Percentiles rank a stretch among this genome's conserved stretches.
phyloP scores from a whole-genome alignment of 352 stramenopile species.

The Phytophthora podocarpi region DNA sequence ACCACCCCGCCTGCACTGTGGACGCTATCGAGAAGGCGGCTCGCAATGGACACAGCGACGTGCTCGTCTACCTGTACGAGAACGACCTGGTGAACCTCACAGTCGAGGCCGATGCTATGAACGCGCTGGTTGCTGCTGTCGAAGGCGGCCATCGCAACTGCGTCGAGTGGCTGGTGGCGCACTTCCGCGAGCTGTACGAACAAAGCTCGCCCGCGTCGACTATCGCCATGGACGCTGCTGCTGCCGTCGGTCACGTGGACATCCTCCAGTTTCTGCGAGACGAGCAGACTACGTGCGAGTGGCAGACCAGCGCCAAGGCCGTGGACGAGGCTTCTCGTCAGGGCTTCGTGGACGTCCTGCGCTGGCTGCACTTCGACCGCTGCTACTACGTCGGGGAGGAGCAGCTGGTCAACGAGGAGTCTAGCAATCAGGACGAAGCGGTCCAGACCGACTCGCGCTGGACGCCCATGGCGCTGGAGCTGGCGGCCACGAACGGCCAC shows the following conservation, averaged over 20 bases:
- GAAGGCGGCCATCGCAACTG: slow-evolving; percentile 55
- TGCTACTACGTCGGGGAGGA: slow-evolving; percentile 27
- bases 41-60: slow-evolving; percentile 63
- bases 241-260: slow-evolving; percentile 52
- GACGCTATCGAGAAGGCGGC: slow-evolving; percentile 71
- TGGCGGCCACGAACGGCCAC: slow-evolving; percentile 68
- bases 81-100: slow-evolving; percentile 59
- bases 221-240: slow-evolving; percentile 58
- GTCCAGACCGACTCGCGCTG: slow-evolving; percentile 31
- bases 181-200: slow-evolving; percentile 50
- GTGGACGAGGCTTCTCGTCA: slow-evolving; percentile 62
- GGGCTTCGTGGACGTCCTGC: slow-evolving; percentile 53
- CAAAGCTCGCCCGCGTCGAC: slow-evolving; percentile 36
- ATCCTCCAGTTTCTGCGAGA: slow-evolving; percentile 61
- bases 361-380: slow-evolving; percentile 55
- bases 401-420: slow-evolving; percentile 19
- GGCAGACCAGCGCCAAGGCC: slow-evolving; percentile 60
- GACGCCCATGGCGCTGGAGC: slow-evolving; percentile 60
- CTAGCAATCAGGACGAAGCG: slow-evolving; percentile 13
- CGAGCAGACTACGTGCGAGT: slow-evolving; percentile 40
- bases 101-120: slow-evolving; percentile 52
- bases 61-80: slow-evolving; percentile 60
- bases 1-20: slow-evolving; percentile 50
- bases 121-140: slow-evolving; percentile 59
- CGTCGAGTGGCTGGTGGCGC: slow-evolving; percentile 60